These are phyloP conservation scores for Suillus spraguei DNA, from an alignment of 768 basidiomycete species.

Conservation along the genomic window DNA sequence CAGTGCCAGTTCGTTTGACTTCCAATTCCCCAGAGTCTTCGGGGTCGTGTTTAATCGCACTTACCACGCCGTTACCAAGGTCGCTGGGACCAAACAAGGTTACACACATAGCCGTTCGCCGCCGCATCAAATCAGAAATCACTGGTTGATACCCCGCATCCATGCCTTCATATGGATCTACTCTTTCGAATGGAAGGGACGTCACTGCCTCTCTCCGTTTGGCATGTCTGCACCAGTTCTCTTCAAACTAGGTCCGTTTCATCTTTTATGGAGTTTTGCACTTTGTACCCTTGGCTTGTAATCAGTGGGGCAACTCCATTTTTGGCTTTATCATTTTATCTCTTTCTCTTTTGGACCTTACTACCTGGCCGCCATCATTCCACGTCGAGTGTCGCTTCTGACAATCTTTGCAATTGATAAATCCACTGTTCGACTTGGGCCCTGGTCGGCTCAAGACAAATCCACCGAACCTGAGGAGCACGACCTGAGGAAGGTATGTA, in stretches of 20 bases:
- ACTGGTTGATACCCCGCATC: neutral
- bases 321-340: neutral
- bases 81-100: neutral
- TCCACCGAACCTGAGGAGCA: neutral
- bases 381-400: neutral
- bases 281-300: neutral
- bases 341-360: neutral
- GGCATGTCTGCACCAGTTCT: neutral
- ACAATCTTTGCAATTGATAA: neutral
- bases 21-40: conserved; percentile 10
- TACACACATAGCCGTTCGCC: neutral
- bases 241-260: neutral
- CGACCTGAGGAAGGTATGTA: neutral
- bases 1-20: neutral
- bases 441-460: neutral
- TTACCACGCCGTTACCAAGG: neutral
- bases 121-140: neutral
- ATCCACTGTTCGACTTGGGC: neutral
- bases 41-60: conserved; percentile 3
- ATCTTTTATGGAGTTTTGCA: neutral
- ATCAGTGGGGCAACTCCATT: neutral
- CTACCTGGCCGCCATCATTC: neutral
- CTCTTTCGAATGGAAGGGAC: conserved; percentile 3
- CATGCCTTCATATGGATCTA: neutral
- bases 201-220: neutral